Evolutionary conservation across 257 asterid species (phyloP), one percentile per base, ranked within the genome.

Genomic region (Thymus quinquecostatus): DNA sequence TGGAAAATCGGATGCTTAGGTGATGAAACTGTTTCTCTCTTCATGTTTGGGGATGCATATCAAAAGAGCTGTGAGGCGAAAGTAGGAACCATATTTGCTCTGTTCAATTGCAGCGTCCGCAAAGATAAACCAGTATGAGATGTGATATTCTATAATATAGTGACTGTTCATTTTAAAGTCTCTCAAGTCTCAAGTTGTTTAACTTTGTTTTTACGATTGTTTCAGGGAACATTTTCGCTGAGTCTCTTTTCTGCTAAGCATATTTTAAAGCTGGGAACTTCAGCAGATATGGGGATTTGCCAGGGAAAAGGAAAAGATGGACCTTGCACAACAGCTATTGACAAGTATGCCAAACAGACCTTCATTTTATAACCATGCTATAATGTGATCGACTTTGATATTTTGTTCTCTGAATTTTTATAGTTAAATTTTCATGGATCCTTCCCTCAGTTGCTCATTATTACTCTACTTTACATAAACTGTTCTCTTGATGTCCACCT

Each of bases 41-140:
- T 95, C 82, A 78, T 92, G 85, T 95, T 95, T 84, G 99, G 97
- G 3, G 97, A 95, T 74, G 97, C 98, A 72, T 92, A 88, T 77
- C 75, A 86, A 84, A 92, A 81, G 75, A 82, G 74, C 71, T 54
- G 83, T 67, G 86, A 86, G 9, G 97, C 84, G 78, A 87, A 84
- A 81, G 72, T 82, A 3, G 99, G 98, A 56, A 76, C 85, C 27
- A 71, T 89, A 65, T 92, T 91, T 34, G 95, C 88, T 0, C 83
- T 95, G 71, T 87, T 92, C 84, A 95, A 89, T 74, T 86, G 89
- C 80, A 74, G 75, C 2, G 85, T 82, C 60, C 96, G 98, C 73
- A 89, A 82, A 79, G 97, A 92, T 75, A 88, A 74, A 54, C 72
- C 75, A 73, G 99, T 92, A 89, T n/a, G 80, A 12, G 72, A 54